Base-by-base conservation (phyloP, 129 eudicot species). In the Pittosporum tobira region DNA sequence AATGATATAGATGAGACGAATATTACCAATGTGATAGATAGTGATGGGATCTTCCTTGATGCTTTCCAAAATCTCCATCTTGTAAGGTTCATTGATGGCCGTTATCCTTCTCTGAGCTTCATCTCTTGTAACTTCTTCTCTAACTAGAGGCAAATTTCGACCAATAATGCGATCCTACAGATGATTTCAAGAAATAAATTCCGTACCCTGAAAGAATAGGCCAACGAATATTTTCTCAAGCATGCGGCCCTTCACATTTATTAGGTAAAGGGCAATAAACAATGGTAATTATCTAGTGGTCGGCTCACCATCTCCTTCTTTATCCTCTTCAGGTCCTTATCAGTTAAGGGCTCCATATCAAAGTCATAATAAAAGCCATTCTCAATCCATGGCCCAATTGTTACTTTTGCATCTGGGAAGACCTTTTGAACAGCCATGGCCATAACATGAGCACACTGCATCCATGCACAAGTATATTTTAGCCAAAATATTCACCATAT, bases 361-460 rank as follows among this genome's bases (percentile, higher is more conserved):
- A 93, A 93, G 75, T 93, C 99, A 36, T 93, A 93, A 66, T 87
- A 93, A 63, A 93, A 93, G 1, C 99, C 99, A 69, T 81, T 84
- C 60, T 93, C 99, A 46, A 93, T 93, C 99, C 99, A 93, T 29
- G 99, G 99, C 38, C 99, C 99, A 50, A 93, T 93, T 1, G 99
- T 93, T 44, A 93, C 99, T 83, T 87, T 93, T 25, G 99, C 99
- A 71, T 87, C 77, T 0, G 99, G 99, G 34, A 75, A 87, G 36
- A 87, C 77, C 74, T 87, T 93, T 79, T 93, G 99, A 70, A 93
- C 96, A 26, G 99, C 99, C 99, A 93, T 93, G 68, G 99, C 99
- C 99, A 93, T 87, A 8, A 93, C 99, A 93, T 93, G 96, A 71
- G 99, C 99, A 87, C 99, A 87, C 99, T 93, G 91, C 83, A 80